phyloP scores from a whole-genome alignment of 768 basidiomycete species.

The Cubamyces lactineus region DNA sequence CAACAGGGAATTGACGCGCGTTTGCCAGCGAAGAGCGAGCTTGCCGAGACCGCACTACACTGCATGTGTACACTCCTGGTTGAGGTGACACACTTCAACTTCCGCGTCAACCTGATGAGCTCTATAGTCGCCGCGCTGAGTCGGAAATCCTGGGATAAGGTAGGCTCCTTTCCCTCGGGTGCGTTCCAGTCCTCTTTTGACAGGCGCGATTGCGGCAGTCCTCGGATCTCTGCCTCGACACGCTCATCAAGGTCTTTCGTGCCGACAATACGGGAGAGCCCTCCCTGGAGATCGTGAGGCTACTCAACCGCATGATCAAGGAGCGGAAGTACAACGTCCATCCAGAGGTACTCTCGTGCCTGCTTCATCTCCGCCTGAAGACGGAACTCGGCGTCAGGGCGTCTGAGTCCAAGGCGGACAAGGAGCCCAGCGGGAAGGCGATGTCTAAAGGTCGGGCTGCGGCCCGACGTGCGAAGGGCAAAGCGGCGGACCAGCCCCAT shows the following conservation, averaged over 20 bases:
- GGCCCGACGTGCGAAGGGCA: conserved; percentile 54
- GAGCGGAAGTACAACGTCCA: conserved; percentile 89
- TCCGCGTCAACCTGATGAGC: conserved; percentile 89
- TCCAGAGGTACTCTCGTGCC: conserved; percentile 83
- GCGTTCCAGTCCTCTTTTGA: conserved; percentile 12
- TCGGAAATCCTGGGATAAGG: conserved; percentile 87
- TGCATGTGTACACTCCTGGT: conserved; percentile 87
- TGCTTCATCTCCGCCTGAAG: conserved; percentile 84
- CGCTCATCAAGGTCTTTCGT: conserved; percentile 81
- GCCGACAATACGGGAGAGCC: conserved; percentile 78
- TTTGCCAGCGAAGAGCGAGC: conserved; percentile 58
- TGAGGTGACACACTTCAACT: conserved; percentile 95
- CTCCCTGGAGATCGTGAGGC: conserved; percentile 87
- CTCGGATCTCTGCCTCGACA: conserved; percentile 82
- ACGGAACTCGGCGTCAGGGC: conserved; percentile 83
- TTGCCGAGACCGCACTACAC: conserved; percentile 71
- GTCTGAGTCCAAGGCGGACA: conserved; percentile 69
- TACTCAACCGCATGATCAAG: conserved; percentile 95
- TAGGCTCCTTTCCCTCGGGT: conserved; percentile 41
- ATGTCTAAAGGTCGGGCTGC: conserved; percentile 49
- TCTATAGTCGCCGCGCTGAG: conserved; percentile 83
- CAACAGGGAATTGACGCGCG: conserved; percentile 17
- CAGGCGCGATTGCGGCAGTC: conserved; percentile 49
- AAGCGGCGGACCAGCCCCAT: conserved; percentile 66
- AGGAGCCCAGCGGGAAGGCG: conserved; percentile 43